These are phyloP conservation scores for Suillus tomentosus DNA, from an alignment of 768 basidiomycete species.

Conservation along the genomic window DNA sequence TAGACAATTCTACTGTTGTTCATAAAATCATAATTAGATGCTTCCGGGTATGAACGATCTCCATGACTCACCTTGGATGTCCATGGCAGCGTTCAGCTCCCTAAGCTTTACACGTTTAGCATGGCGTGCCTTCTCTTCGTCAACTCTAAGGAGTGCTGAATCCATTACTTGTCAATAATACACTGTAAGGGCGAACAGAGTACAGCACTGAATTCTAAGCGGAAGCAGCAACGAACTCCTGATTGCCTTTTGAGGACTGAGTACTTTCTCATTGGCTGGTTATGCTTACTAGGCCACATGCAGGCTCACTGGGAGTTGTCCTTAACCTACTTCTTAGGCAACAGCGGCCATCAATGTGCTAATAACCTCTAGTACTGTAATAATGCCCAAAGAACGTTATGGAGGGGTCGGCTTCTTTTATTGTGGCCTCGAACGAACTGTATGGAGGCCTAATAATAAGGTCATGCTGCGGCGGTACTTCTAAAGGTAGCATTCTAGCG, in stretches of 20 bases:
- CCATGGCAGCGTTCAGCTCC: constrained; percentile 52
- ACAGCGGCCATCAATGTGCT: neutral
- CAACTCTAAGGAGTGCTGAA: constrained; percentile 36
- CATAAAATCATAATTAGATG: constrained; percentile 14
- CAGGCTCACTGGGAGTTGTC: too few species aligned
- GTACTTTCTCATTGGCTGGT: constrained; percentile 1
- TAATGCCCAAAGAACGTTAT: neutral
- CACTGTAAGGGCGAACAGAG: constrained; percentile 1
- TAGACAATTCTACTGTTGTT: constrained; percentile 56
- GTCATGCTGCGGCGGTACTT: neutral
- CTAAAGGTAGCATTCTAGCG: neutral
- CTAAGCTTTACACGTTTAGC: constrained; percentile 61
- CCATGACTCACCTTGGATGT: constrained; percentile 46
- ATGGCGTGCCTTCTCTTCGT: constrained; percentile 55
- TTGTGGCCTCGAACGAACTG: neutral
- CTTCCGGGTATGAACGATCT: neutral
- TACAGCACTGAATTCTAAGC: neutral
- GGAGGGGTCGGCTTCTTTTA: neutral
- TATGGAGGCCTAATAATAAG: neutral
- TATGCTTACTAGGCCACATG: neutral
- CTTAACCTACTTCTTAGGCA: neutral
- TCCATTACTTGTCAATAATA: constrained; percentile 24
- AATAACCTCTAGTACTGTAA: neutral
- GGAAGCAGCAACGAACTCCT: constrained; percentile 4
- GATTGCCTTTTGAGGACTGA: constrained; percentile 8